Percentiles rank a stretch among this genome's conserved stretches.
phyloP scores from a whole-genome alignment of 2,329 filamentous ascomycete genomes.

The Neofusicoccum ribis region DNA sequence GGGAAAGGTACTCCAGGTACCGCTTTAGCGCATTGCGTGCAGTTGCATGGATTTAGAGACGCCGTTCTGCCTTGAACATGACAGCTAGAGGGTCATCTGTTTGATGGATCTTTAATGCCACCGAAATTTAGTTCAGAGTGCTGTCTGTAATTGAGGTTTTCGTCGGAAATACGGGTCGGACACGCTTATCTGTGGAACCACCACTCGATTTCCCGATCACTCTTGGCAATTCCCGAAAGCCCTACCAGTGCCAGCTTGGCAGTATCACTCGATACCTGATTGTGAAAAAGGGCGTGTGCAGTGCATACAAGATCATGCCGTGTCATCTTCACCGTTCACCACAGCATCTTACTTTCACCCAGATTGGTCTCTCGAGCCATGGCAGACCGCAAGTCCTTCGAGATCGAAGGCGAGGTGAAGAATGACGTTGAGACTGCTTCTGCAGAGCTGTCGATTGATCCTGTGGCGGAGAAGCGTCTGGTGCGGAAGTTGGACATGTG shows the following conservation, averaged over 20 bases:
- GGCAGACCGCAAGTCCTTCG: not conserved
- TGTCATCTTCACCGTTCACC: not conserved
- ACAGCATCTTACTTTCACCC: not conserved
- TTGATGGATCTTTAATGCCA: too few relatives aligned
- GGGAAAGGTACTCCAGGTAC: not conserved
- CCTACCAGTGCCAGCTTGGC: not conserved
- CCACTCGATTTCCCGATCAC: not conserved
- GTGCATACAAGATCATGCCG: not conserved
- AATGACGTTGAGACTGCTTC: not conserved
- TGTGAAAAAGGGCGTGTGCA: not conserved
- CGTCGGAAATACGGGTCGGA: too few relatives aligned
- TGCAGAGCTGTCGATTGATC: conserved; percentile 14
- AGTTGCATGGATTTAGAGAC: not conserved
- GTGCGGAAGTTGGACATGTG: conserved; percentile 65
- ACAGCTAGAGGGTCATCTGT: too few relatives aligned
- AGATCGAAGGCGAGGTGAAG: not conserved
- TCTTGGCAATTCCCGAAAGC: not conserved
- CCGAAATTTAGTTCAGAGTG: too few relatives aligned
- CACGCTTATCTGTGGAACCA: not conserved
- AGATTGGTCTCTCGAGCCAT: not conserved
- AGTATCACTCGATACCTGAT: not conserved
- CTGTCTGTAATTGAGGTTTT: too few relatives aligned
- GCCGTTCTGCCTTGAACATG: too few relatives aligned
- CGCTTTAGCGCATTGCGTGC: not conserved
- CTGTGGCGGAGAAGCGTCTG: conserved; percentile 54